Evolutionary conservation across 352 stramenopile species (phyloP), one percentile per base, ranked within the genome.

Genomic region (Pythium phragmitis): DNA sequence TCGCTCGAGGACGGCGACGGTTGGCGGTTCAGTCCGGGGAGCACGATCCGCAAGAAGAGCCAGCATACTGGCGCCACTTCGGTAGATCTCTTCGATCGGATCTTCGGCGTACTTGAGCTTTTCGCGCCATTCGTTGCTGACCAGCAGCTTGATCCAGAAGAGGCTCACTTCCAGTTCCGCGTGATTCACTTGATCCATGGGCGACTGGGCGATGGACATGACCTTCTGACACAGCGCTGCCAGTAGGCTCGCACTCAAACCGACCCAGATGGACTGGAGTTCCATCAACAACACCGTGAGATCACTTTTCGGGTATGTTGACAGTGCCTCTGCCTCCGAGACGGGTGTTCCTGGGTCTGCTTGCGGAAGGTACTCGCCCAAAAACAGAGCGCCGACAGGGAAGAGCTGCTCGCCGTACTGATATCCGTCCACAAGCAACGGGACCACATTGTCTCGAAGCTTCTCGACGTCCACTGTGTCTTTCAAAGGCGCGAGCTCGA

Each of bases 111-210:
- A 85, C 75, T 82, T 85, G 42, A 89, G 58, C 42, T 68, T 72
- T 45, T 88, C 79, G 14, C 83, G 79, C 73, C 83, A 91, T 33
- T 87, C 78, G 58, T 87, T 88, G 48, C 76, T 79, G 21, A 82
- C 62, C 60, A 91, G 66, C 19, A 85, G 76, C 45, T 88, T 80
- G 62, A 89, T 81, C 81, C 80, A 91, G 17, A 73, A 63, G 12
- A 91, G 42, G 16, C 63, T 57, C 30, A 80, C 55, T 26, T 82
- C 76, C 7, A 80, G 48, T 41, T 85, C 76, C 17, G 13, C 23
- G 7, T 17, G 17, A 17, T 36, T 43, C 0, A 13, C 17, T 23
- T 42, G 19, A 8, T n/a, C 43, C 63, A 59, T 66, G 7, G 54
- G 13, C 39, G 60, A 49, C 2, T 57, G 58, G 19, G 75, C 63